These are phyloP conservation scores for Sclerotinia nivalis DNA, from an alignment of 2,329 filamentous ascomycete species.

Conservation along the genomic window DNA sequence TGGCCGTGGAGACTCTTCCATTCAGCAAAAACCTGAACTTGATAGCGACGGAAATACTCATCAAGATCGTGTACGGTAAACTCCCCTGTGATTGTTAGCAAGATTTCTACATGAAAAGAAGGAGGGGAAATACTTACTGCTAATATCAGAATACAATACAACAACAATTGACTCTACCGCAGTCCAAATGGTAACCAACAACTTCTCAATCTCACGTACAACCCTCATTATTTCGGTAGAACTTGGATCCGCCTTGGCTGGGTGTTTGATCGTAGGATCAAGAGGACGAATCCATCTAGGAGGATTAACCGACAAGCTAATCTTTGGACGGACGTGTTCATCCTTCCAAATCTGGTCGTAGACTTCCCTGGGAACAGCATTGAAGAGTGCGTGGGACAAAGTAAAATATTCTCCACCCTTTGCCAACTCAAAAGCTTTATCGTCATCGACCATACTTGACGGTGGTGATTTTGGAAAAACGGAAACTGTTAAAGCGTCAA, in stretches of 20 bases:
- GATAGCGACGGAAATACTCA: not conserved
- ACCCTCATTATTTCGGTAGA: conserved; percentile 3
- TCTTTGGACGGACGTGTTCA: conserved; percentile 1
- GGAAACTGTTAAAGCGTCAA: not conserved
- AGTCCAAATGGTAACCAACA: conserved; percentile 14
- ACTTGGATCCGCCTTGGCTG: not conserved
- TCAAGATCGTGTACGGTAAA: not conserved
- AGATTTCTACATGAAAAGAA: not conserved
- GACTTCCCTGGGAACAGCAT: not conserved
- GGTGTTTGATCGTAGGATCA: not conserved
- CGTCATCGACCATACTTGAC: not conserved
- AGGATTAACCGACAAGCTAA: not conserved
- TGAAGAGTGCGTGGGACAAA: conserved; percentile 2
- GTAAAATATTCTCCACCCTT: conserved; percentile 1
- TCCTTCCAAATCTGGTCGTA: conserved; percentile 11
- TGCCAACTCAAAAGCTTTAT: not conserved
- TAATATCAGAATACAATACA: conserved; percentile 4
- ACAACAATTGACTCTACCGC: conserved; percentile 19
- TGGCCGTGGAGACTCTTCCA: not conserved
- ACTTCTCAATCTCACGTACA: conserved; percentile 10
- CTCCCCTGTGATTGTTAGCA: conserved; percentile 2
- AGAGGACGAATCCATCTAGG: conserved; percentile 12
- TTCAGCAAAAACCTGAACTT: not conserved
- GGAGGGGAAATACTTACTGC: not conserved
- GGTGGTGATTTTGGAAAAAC: not conserved